Evolutionary conservation across 2,329 filamentous ascomycete genomes (phyloP), one percentile per base, ranked within the genome.

Genomic region (Trichophyton rubrum): DNA sequence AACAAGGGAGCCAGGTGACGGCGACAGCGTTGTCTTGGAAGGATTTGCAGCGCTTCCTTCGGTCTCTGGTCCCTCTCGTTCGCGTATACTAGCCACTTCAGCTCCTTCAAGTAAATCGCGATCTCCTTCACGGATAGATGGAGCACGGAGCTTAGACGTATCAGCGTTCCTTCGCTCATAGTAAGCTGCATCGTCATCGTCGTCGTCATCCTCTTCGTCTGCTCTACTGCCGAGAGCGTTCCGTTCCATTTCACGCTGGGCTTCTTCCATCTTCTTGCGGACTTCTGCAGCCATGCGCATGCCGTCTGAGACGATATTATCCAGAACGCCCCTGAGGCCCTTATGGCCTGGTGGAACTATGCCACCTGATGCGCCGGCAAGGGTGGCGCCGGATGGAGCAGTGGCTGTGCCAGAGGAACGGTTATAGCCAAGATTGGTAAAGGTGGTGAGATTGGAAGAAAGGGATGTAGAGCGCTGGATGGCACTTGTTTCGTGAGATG

Each of bases 271-370:
- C 51, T 91, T 82, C 68, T 91, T 84, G 66, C 88, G 82, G 58
- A 99, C 92, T 72, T 99, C 93, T 0, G 87, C 89, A 0, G 93
- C 93, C 62, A 97, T 92, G 38, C 92, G 86, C 85, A 97, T 96
- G 47, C 93, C 93, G 70, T 99, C 93, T 1, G 88, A 95, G 65
- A 97, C 93, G 68, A 99, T 97, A 68, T 95, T 96, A 76, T 99
- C 93, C 43, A 99, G 79, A 62, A 99, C 93, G 20, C 93, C 93
- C 47, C 93, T 83, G 1, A 99, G 80, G 22, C 93, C 90, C 65
- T 91, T 87, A 17, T 89, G 85, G 8, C 81, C 81, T 1, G 83
- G 80, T 53, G 79, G 84, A 38, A 82, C 79, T 68, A 85, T 79
- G 63, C 86, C 81, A 43, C 82, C 80, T 0, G 80, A 77, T n/a